These are phyloP conservation scores for Fusarium gaditjirri DNA, from an alignment of 2,329 filamentous ascomycete genomes.

Conservation along the genomic window DNA sequence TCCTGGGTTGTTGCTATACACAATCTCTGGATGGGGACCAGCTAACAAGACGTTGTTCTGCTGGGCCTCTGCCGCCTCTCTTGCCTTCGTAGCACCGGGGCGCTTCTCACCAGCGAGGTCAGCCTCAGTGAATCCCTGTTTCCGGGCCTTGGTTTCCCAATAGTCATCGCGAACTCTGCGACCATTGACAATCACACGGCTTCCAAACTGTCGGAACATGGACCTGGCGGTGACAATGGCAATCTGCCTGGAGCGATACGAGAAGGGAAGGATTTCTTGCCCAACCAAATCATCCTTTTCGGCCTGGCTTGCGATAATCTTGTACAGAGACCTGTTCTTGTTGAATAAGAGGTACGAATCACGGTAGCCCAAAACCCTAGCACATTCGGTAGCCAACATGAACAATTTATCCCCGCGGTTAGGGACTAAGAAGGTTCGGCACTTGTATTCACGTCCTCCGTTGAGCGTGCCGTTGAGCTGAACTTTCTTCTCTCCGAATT, in stretches of 20 bases:
- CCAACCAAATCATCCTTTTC: constrained; percentile 97
- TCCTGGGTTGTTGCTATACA: constrained; percentile 80
- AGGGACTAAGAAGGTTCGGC: constrained; percentile 92
- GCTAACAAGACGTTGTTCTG: constrained; percentile 68
- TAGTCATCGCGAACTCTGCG: constrained; percentile 96
- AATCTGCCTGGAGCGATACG: constrained; percentile 97
- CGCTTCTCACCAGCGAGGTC: constrained; percentile 96
- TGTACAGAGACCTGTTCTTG: constrained; percentile 95
- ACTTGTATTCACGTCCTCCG: constrained; percentile 88
- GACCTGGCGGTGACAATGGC: constrained; percentile 97
- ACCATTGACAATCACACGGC: constrained; percentile 89
- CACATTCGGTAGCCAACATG: constrained; percentile 98
- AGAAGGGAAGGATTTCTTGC: constrained; percentile 96
- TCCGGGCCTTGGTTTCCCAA: constrained; percentile 96
- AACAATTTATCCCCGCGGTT: constrained; percentile 93
- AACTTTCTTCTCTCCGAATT: constrained; percentile 94
- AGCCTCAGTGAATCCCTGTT: constrained; percentile 98
- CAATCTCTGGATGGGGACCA: constrained; percentile 83
- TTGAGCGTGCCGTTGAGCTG: constrained; percentile 82
- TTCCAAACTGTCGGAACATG: constrained; percentile 99
- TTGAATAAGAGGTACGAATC: constrained; percentile 99
- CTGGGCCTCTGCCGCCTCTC: constrained; percentile 79
- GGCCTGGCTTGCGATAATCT: constrained; percentile 95
- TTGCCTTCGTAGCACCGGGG: constrained; percentile 87
- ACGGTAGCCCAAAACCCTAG: constrained; percentile 89